phyloP scores from a whole-genome alignment of 352 stramenopile genomes.

The Sclerospora graminicola region DNA sequence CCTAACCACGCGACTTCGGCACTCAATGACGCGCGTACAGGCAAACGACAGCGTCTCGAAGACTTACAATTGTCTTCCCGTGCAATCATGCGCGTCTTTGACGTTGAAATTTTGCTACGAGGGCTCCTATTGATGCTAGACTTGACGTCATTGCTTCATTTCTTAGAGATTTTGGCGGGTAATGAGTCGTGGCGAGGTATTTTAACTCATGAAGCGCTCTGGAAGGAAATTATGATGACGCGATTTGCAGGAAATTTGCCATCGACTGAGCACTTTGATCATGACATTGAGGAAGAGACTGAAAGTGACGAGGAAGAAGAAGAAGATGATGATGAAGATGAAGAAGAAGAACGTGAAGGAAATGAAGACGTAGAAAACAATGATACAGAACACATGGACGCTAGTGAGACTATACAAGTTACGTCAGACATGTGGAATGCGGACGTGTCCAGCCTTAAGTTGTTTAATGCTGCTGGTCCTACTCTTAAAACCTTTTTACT shows the following conservation, averaged over 20 bases:
- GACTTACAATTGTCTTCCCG: background rate
- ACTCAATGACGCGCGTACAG: background rate
- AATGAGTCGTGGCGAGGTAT: slow-evolving; percentile 14
- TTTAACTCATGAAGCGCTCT: slow-evolving; percentile 17
- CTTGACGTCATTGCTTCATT: slow-evolving; percentile 13
- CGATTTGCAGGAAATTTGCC: slow-evolving; percentile 19
- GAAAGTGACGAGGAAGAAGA: slow-evolving; percentile 13
- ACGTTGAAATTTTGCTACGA: slow-evolving; percentile 23
- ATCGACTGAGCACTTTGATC: slow-evolving; percentile 12
- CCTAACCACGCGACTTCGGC: slow-evolving; percentile 3
- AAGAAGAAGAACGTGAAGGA: slow-evolving; percentile 2
- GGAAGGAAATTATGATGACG: slow-evolving; percentile 10
- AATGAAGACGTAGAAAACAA: slow-evolving; percentile 1
- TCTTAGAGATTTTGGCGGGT: slow-evolving; percentile 21
- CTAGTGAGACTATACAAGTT: slow-evolving; percentile 4
- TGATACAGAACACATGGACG: slow-evolving; percentile 11
- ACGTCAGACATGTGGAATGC: slow-evolving; percentile 5
- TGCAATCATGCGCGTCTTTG: slow-evolving; percentile 13
- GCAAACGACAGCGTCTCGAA: slow-evolving; percentile 15
- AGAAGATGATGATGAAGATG: slow-evolving; percentile 6
- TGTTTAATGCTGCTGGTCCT: slow-evolving; percentile 17
- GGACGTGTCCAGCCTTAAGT: slow-evolving; percentile 11
- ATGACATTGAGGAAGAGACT: slow-evolving; percentile 4
- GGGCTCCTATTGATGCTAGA: slow-evolving; percentile 21
- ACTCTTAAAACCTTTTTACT: slow-evolving; percentile 21